A percentile compares a stretch with the other conserved stretches of the same genome.
phyloP scores from a whole-genome alignment of 1,139 yeast genomes.

The Spathaspora sp. region DNA sequence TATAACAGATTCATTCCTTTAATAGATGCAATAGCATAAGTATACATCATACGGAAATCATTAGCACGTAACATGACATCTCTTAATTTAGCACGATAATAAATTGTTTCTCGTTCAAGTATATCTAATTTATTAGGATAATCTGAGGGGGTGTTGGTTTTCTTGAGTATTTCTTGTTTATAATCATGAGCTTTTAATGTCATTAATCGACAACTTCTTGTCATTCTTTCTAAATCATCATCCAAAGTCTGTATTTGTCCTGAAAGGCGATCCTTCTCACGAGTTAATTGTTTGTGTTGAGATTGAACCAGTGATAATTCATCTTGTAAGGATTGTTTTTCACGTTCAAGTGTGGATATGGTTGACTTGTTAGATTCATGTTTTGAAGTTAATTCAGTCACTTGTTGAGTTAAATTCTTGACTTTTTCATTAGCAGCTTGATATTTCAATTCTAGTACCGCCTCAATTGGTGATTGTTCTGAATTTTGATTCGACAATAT shows the following conservation, averaged over 20 bases:
- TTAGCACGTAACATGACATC: constrained; percentile 38
- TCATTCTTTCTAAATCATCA: constrained; percentile 8
- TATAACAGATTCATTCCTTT: constrained; percentile 11
- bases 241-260: constrained; percentile 5
- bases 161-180: background rate
- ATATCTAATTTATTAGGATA: constrained; percentile 5
- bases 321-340: background rate
- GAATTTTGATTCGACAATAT: background rate
- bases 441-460: constrained; percentile 4
- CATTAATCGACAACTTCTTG: constrained; percentile 9
- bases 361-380: background rate
- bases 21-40: constrained; percentile 47
- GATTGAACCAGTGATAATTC: background rate
- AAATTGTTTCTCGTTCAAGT: constrained; percentile 27
- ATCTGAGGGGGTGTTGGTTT: background rate
- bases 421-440: constrained; percentile 2
- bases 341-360: background rate
- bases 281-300: background rate
- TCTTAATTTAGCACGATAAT: constrained; percentile 37
- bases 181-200: constrained; percentile 6
- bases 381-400: background rate
- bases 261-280: constrained; percentile 7
- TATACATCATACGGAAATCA: constrained; percentile 55
- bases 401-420: background rate
- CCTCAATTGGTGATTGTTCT: constrained; percentile 1